phyloP scores from a whole-genome alignment of 768 basidiomycete genomes.

The Mycena belliarum region DNA sequence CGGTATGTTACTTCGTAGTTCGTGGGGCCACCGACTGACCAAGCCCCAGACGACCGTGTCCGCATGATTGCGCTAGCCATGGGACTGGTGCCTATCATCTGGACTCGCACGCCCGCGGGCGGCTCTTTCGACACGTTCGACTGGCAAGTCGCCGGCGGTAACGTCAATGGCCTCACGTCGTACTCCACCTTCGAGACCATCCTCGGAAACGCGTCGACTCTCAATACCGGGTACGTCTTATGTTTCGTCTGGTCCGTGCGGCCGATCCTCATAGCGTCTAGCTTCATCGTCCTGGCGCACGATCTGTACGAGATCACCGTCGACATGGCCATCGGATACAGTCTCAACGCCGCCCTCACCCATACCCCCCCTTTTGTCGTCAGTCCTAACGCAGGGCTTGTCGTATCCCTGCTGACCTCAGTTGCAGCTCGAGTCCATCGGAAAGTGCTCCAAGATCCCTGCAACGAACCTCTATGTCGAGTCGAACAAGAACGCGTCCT shows the following conservation, averaged over 20 bases:
- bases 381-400: conserved; percentile 14
- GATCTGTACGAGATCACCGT: conserved; percentile 86
- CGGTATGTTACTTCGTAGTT: conserved; percentile 34
- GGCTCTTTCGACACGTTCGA: conserved; percentile 42
- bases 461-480: conserved; percentile 79
- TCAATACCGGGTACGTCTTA: conserved; percentile 58
- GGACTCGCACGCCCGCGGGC: conserved; percentile 49
- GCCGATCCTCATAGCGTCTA: conserved; percentile 9
- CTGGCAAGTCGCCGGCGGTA: conserved; percentile 84
- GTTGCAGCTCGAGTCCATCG: conserved; percentile 68
- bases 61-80: conserved; percentile 88
- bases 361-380: conserved; percentile 70
- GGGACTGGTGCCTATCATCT: conserved; percentile 90
- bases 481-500: conserved; percentile 70
- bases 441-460: conserved; percentile 69
- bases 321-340: conserved; percentile 87
- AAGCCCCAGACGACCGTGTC: conserved; percentile 79
- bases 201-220: conserved; percentile 61
- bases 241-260: background rate
- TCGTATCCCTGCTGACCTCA: background rate
- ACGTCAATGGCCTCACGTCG: conserved; percentile 64
- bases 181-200: conserved; percentile 73
- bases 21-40: background rate
- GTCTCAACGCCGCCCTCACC: conserved; percentile 71
- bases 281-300: conserved; percentile 90